Evolutionary conservation across 2,329 filamentous ascomycete genomes (phyloP), one percentile per base, ranked within the genome.

Genomic region (Cladosporium sp.): DNA sequence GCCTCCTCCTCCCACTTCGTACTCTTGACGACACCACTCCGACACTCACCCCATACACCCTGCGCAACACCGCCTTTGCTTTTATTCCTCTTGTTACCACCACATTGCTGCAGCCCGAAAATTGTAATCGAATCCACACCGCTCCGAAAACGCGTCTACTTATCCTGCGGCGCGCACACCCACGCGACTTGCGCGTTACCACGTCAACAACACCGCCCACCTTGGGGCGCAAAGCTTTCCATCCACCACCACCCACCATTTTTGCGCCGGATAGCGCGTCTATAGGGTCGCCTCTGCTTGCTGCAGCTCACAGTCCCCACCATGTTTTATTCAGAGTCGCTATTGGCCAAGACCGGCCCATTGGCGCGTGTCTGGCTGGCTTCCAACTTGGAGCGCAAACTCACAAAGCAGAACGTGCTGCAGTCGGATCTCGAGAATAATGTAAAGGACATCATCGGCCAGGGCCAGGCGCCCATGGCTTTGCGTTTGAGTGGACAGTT

Each of bases 291-390:
- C 56, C 44, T 53, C 14, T 44, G 35, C 18, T 44, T n/a, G 18
- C 46, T 52, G 11, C 55, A 44, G 26, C 53, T 12, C 55, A n/a
- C 67, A 57, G 55, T 60, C 52, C 11, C 61, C 70, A 72, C 12
- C 74, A 99, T 99, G 95, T 99, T 99, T 82, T 98, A 97, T 80
- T 97, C 95, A 63, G 93, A 97, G 83, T 93, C 92, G 64, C 87
- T 99, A 67, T 87, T 99, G 74, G 93, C 93, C 78, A 97, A 97
- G 89, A 97, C 92, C 73, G 95, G 95, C 83, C 94, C 95, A 75
- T 82, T 99, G 84, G 95, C 95, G 81, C 92, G 93, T 77, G 93
- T 98, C 82, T 99, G 95, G 95, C 87, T 98, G 68, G 97, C 95
- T 35, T 93, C 95, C 82, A 99, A 98, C 80, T 85, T 98, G 70